Conservation (phyloP, 2,329 filamentous ascomycete species). For the Pestalotiopsis sp. region DNA sequence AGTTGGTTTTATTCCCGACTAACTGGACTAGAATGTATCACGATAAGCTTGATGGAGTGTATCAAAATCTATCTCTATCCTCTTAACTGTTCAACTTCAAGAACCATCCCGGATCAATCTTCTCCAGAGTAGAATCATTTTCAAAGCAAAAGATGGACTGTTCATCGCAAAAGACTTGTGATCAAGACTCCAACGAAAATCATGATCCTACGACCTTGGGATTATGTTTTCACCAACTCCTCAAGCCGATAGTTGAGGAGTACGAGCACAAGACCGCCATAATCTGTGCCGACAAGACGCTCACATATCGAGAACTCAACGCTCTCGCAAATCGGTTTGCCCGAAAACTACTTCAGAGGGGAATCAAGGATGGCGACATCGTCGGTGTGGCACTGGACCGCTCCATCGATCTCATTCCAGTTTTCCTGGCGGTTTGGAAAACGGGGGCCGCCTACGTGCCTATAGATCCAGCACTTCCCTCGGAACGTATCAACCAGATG, state of each 20-base stretch:
- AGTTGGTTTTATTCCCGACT: background rate
- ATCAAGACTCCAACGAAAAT: slow-evolving; percentile 15
- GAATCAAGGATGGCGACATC: slow-evolving; percentile 25
- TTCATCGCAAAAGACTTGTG: too few relatives aligned
- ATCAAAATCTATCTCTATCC: background rate
- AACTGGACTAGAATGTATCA: background rate
- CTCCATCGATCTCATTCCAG: slow-evolving; percentile 25
- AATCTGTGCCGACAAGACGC: slow-evolving; percentile 18
- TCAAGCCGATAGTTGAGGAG: slow-evolving; percentile 18
- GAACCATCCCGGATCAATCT: slow-evolving; percentile 1
- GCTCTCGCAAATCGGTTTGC: slow-evolving; percentile 24
- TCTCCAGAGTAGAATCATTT: background rate
- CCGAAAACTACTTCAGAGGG: slow-evolving; percentile 20
- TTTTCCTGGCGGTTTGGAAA: slow-evolving; percentile 30
- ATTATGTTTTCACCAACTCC: slow-evolving; percentile 21
- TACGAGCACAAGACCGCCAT: slow-evolving; percentile 23
- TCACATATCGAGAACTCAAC: slow-evolving; percentile 26
- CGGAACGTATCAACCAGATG: slow-evolving; percentile 31
- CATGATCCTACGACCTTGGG: slow-evolving; percentile 14
- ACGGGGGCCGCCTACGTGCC: slow-evolving; percentile 34
- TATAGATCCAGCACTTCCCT: slow-evolving; percentile 30
- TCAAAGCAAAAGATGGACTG: slow-evolving; percentile 12
- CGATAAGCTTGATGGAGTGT: slow-evolving; percentile 4
- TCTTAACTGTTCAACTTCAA: background rate
- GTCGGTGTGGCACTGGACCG: slow-evolving; percentile 30